Conservation (phyloP, 1,284 basidiomycete species). For the Pseudozyma sp. region DNA sequence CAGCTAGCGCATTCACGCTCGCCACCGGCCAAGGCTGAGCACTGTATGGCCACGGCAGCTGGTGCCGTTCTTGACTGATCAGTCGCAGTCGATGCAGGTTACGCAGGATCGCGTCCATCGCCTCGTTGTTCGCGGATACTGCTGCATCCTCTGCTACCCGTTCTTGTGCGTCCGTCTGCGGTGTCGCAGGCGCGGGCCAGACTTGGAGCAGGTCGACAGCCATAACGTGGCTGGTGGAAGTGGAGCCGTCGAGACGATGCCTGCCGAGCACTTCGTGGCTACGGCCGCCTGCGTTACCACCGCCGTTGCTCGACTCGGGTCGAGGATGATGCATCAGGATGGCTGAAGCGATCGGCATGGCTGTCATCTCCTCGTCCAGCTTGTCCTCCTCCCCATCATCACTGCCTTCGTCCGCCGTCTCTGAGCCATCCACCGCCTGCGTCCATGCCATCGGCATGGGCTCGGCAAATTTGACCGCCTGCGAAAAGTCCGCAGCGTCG, state of each 20-base stretch:
- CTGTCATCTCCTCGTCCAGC: background rate
- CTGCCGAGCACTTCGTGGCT: background rate
- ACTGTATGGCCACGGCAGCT: constrained; percentile 14
- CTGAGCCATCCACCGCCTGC: background rate
- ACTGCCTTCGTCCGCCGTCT: background rate
- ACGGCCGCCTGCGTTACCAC: background rate
- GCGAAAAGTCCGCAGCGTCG: constrained; percentile 31
- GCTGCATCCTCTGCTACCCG: background rate
- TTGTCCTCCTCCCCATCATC: background rate
- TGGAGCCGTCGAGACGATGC: background rate
- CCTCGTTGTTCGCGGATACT: background rate
- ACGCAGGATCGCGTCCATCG: constrained; percentile 10
- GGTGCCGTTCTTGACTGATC: constrained; percentile 32
- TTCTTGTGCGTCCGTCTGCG: no score
- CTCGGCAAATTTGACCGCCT: constrained; percentile 19
- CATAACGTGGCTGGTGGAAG: constrained; percentile 6
- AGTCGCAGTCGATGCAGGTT: constrained; percentile 36
- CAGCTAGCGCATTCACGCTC: constrained; percentile 18
- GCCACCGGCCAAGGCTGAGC: constrained; percentile 33
- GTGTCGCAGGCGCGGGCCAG: background rate
- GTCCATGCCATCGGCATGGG: constrained; percentile 39
- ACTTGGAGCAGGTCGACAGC: constrained; percentile 20
- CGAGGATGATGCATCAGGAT: constrained; percentile 21
- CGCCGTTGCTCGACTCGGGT: constrained; percentile 5
- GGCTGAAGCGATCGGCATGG: constrained; percentile 7